Conservation (phyloP, 2,329 filamentous ascomycete genomes). For the Aspergillus costaricaensis region DNA sequence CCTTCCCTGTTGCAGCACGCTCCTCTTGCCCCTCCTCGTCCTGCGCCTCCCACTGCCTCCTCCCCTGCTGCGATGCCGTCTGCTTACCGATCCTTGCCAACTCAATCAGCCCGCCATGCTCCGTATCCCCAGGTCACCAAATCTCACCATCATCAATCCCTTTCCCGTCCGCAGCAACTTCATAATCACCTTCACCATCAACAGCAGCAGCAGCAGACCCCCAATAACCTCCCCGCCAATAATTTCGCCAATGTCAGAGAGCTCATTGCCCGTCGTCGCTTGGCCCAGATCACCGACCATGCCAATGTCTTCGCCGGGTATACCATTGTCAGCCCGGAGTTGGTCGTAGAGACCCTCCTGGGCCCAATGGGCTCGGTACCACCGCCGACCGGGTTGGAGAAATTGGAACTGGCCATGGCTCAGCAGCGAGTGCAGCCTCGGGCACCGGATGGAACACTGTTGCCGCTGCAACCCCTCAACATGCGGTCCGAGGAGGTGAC, state of each 20-base stretch:
- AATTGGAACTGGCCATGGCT: conserved; percentile 47
- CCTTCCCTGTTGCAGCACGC: conserved; percentile 36
- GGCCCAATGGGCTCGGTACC: conserved; percentile 45
- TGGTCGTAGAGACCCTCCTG: conserved; percentile 46
- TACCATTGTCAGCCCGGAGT: conserved; percentile 46
- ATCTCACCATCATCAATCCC: conserved; percentile 32
- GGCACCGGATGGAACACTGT: conserved; percentile 40
- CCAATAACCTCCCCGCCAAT: conserved; percentile 33
- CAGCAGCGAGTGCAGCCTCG: conserved; percentile 46
- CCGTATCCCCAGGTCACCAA: conserved; percentile 41
- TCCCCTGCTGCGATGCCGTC: conserved; percentile 45
- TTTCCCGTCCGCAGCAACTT: conserved; percentile 20
- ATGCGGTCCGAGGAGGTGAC: conserved; percentile 48
- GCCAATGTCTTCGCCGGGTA: conserved; percentile 48
- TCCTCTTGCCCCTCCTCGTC: conserved; percentile 39
- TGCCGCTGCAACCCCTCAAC: conserved; percentile 44
- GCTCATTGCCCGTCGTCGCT: conserved; percentile 44
- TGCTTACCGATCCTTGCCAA: conserved; percentile 44
- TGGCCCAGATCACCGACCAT: conserved; percentile 49
- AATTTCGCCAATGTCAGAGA: conserved; percentile 46
- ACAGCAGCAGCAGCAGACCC: conserved; percentile 18
- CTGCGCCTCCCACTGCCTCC: conserved; percentile 25
- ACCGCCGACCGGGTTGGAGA: conserved; percentile 45
- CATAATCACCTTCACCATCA: conserved; percentile 18
- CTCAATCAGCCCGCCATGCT: conserved; percentile 40